Conservation (phyloP, 2,329 filamentous ascomycete genomes). For the Neofusicoccum sp. region DNA sequence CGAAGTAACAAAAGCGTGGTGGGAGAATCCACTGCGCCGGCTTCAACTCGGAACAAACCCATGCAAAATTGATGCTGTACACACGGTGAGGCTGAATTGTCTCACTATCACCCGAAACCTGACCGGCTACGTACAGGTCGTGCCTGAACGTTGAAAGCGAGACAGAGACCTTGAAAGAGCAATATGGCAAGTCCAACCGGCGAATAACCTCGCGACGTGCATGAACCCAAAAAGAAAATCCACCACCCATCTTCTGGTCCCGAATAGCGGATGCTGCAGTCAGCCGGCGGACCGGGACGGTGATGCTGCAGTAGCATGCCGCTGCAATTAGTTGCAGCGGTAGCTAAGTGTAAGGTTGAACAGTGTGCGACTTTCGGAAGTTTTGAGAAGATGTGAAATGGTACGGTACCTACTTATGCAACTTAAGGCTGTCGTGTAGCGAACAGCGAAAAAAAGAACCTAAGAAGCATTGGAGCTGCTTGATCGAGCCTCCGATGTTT, state of each 20-base stretch:
- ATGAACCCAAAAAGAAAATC: not conserved
- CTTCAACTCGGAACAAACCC: too few species aligned
- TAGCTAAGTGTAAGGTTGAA: slow-evolving; percentile 6
- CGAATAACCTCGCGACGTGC: not conserved
- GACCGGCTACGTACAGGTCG: too few species aligned
- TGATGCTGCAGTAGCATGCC: not conserved
- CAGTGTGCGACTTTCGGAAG: slow-evolving; percentile 9
- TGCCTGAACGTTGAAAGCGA: too few species aligned
- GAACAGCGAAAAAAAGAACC: not conserved
- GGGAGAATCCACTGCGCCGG: too few species aligned
- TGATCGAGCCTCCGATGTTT: too few species aligned
- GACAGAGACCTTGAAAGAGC: too few species aligned
- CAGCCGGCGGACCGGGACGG: not conserved
- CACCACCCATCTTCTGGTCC: not conserved
- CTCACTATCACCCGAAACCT: too few species aligned
- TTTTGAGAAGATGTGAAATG: not conserved
- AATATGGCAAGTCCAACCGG: too few species aligned
- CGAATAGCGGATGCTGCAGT: not conserved
- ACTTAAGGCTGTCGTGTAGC: not conserved
- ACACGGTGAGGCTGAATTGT: too few species aligned
- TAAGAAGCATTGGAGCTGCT: not conserved
- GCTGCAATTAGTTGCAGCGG: not conserved
- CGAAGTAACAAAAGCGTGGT: too few species aligned
- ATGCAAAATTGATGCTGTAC: too few species aligned
- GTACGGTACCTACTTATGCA: slow-evolving; percentile 12